Percentiles rank a stretch among this genome's conserved stretches.
Conservation (phyloP, 2,329 filamentous ascomycete species). For the Penicillium frequentans region DNA sequence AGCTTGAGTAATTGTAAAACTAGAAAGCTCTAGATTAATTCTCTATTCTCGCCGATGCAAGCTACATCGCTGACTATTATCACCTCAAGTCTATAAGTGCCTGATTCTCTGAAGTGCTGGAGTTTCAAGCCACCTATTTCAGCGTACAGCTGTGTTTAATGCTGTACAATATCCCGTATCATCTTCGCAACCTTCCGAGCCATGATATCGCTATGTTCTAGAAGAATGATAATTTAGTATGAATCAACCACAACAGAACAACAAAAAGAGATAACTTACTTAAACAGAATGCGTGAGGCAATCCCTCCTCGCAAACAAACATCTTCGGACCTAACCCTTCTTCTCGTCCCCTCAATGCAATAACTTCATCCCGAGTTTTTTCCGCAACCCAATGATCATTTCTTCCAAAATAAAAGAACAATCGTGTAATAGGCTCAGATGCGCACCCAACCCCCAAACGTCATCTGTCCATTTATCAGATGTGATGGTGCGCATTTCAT, state of each 20-base stretch:
- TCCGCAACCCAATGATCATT: conserved; percentile 64
- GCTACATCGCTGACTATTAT: background rate
- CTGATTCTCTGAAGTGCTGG: background rate
- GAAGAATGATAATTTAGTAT: conserved; percentile 4
- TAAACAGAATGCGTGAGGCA: conserved; percentile 62
- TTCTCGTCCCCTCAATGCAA: conserved; percentile 42
- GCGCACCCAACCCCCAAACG: conserved; percentile 53
- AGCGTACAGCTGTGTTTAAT: background rate
- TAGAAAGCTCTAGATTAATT: background rate
- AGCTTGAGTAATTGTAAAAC: too few relatives aligned
- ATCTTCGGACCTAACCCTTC: conserved; percentile 48
- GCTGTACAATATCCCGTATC: conserved; percentile 43
- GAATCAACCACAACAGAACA: background rate
- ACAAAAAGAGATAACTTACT: conserved; percentile 36
- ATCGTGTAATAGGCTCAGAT: conserved; percentile 39
- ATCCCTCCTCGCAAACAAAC: conserved; percentile 55
- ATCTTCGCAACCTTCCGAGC: conserved; percentile 53
- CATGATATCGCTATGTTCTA: conserved; percentile 48
- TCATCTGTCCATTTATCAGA: conserved; percentile 59
- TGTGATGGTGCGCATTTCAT: conserved; percentile 59
- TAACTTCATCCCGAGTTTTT: conserved; percentile 56
- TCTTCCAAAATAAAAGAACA: conserved; percentile 61
- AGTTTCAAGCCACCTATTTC: too few relatives aligned
- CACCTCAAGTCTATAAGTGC: too few relatives aligned
- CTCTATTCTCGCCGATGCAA: too few relatives aligned